A percentile compares a stretch with the other conserved stretches of the same genome.
phyloP scores from a whole-genome alignment of 148 eudicot species.

The Salicornia ramosissima region DNA sequence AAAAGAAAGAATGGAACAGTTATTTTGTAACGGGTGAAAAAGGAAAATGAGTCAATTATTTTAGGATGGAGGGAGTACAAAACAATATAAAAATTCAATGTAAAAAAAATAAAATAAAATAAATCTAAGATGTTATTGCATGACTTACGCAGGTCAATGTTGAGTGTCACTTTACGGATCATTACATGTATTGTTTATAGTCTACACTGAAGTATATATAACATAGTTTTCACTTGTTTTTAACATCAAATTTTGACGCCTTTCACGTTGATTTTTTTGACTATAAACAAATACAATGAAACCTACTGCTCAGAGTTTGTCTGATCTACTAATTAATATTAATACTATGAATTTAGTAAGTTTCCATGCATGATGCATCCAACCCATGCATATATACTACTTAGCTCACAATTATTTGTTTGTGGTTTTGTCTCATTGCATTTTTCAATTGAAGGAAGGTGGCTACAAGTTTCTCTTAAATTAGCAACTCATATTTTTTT shows the following conservation, averaged over 20 bases:
- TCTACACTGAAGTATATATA: neutral
- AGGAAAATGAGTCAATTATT: no score
- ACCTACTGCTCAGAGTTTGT: neutral
- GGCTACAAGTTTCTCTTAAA: no score
- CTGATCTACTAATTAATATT: neutral
- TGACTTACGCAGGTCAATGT: neutral
- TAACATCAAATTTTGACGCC: slow-evolving; percentile 3
- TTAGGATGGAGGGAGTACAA: no score
- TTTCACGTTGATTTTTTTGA: slow-evolving; percentile 8
- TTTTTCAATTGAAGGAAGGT: no score
- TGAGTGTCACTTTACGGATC: neutral
- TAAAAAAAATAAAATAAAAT: no score
- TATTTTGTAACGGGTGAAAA: no score
- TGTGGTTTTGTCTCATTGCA: no score
- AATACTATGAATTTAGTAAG: neutral
- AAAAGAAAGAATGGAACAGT: no score
- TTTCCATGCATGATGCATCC: neutral
- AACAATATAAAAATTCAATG: no score
- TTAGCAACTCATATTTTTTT: no score
- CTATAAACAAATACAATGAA: neutral
- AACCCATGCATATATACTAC: no score
- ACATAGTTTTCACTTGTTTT: neutral
- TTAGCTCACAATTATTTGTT: no score
- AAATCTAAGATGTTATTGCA: neutral
- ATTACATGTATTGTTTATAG: neutral